A percentile compares a stretch with the other conserved stretches of the same genome.
These are phyloP conservation scores for Candida parachauliodes DNA, from an alignment of 805 yeast genomes.

Conservation along the genomic window DNA sequence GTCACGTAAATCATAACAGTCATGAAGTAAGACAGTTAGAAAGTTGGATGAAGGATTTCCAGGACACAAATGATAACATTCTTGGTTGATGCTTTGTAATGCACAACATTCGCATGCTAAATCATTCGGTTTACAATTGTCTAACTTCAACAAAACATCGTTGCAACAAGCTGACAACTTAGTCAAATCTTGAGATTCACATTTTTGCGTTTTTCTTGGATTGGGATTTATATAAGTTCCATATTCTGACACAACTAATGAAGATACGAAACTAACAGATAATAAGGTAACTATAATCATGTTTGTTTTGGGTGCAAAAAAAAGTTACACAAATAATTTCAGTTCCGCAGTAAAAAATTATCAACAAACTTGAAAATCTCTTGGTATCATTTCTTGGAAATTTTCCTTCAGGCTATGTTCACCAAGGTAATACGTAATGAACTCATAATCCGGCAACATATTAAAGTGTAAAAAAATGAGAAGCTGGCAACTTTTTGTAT, in stretches of 20 bases:
- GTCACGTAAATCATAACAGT: slow-evolving; percentile 45
- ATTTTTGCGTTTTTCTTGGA: slow-evolving; percentile 37
- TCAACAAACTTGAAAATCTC: too few species aligned
- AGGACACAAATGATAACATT: slow-evolving; percentile 48
- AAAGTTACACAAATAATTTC: neutral
- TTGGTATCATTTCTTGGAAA: slow-evolving; percentile 1
- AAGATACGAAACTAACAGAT: neutral
- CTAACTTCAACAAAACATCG: slow-evolving; percentile 43
- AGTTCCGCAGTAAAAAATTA: too few species aligned
- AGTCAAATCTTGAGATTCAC: slow-evolving; percentile 43
- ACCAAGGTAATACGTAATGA: too few species aligned
- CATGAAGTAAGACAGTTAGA: slow-evolving; percentile 41
- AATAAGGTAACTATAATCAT: neutral
- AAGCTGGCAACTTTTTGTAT: too few species aligned
- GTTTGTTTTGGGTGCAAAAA: slow-evolving; percentile 8
- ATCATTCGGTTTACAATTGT: slow-evolving; percentile 51
- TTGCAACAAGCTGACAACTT: slow-evolving; percentile 43
- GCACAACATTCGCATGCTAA: slow-evolving; percentile 58
- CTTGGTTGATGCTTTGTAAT: slow-evolving; percentile 43
- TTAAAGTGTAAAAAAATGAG: too few species aligned
- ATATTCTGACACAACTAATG: slow-evolving; percentile 11
- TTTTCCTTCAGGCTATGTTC: neutral
- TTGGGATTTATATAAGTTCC: slow-evolving; percentile 44
- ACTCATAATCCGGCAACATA: too few species aligned
- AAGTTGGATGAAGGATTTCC: slow-evolving; percentile 46